These are phyloP conservation scores for Solanum tarapatanum DNA, from an alignment of 257 asterid species.

Conservation along the genomic window DNA sequence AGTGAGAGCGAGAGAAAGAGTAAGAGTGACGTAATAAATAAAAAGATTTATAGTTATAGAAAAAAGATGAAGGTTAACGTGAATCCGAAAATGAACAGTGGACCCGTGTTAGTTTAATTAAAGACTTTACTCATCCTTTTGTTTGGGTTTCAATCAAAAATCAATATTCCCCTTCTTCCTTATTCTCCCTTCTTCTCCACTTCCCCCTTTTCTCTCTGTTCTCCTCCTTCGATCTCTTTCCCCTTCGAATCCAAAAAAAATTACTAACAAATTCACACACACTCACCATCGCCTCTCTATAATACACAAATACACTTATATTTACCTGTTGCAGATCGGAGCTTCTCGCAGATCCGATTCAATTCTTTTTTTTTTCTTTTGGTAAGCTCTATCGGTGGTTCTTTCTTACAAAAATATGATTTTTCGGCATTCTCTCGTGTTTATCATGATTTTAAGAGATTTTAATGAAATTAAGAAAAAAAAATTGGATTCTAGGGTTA, in stretches of 20 bases:
- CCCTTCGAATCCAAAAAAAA: not conserved
- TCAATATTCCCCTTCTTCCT: not conserved
- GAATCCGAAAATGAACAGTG: conserved; percentile 1
- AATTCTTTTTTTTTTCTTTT: not conserved
- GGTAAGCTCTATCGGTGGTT: conserved; percentile 14
- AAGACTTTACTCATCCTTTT: not conserved
- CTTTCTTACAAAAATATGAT: not conserved
- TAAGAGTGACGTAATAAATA: not conserved
- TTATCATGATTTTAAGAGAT: not conserved
- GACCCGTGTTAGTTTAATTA: not conserved
- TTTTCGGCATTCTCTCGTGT: not conserved
- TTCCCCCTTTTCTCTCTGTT: not conserved
- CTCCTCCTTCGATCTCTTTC: not conserved
- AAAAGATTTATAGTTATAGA: not conserved
- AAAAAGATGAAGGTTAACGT: not conserved
- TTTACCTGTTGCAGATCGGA: conserved; percentile 28
- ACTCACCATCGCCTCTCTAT: not conserved
- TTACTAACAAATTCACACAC: not conserved
- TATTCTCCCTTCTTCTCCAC: not conserved
- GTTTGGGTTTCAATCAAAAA: not conserved
- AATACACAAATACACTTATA: not conserved
- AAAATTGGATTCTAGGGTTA: not conserved
- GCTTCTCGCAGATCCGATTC: conserved; percentile 31
- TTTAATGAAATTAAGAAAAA: not conserved
- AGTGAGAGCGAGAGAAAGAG: not conserved